Base-by-base conservation (phyloP, 371 early-diverging fungal genomes). In the Enterospora canceri region DNA sequence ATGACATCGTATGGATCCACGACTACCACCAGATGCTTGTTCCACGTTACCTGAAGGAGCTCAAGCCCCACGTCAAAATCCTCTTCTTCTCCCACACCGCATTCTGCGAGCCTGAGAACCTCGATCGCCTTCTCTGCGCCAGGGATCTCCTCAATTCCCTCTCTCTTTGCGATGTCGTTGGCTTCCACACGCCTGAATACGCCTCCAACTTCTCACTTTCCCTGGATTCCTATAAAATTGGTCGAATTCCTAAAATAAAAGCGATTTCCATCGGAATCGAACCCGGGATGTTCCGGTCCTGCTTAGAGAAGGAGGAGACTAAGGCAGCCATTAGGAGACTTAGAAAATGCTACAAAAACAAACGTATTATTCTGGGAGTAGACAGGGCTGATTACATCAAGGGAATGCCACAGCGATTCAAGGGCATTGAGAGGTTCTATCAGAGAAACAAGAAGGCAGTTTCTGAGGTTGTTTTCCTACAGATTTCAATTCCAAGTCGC, bases 331-430 rank as follows among this genome's bases (percentile, higher is more conserved):
- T 94, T 62, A 83, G 83, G 23, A 80, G 84, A 57, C 79, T 93
- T 18, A 85, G 89, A 76, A 82, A 85, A 62, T 85, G 86, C 76
- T 97, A 92, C 73, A 83, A 85, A 63, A 92, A 87, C 34, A 85
- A 86, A 58, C 88, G 89, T 68, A 87, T 98, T 55, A 85, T 97
- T 57, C 86, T 97, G 3, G 97, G 99, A 28, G 93, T 95, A 4
- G 99, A 99, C 75, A 86, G 96, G 57, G 83, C 95, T 53, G 99
- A 99, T 80, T 96, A 95, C 76, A 97, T 96, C 82, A 99, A 99
- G 82, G 99, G 99, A 55, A 94, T 99, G 24, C 97, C 96, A 12
- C 94, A 97, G 73, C 92, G 94, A 80, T 80, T 99, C 68, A 87
- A 89, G 73, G 97, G 92, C 2, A 86, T 92, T 59, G 92, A 94